Conservation (phyloP, 169 alveolate genomes). For the Plasmodium relictum region DNA sequence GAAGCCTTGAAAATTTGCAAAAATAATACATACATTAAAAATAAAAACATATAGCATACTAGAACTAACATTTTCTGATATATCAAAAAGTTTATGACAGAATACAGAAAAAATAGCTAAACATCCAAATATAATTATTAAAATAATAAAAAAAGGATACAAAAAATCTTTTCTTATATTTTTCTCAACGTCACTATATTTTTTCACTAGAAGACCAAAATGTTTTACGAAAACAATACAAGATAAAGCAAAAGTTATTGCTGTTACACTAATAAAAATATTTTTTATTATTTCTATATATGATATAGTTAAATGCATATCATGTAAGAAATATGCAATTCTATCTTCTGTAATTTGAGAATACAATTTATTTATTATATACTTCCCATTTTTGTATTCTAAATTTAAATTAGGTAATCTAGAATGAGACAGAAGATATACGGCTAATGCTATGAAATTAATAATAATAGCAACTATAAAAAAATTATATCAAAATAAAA, state of each 20-base stretch:
- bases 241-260: conserved; percentile 31
- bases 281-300: conserved; percentile 25
- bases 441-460: conserved; percentile 20
- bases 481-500: not conserved
- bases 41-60: conserved; percentile 40
- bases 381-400: conserved; percentile 27
- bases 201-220: conserved; percentile 55
- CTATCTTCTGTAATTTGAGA: not conserved
- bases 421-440: conserved; percentile 16
- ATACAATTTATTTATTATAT: not conserved
- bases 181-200: conserved; percentile 64
- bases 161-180: conserved; percentile 60
- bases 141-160: conserved; percentile 40
- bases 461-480: conserved; percentile 12
- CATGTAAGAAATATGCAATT: conserved; percentile 19
- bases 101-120: conserved; percentile 45
- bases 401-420: conserved; percentile 15
- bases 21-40: conserved; percentile 63
- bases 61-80: conserved; percentile 40
- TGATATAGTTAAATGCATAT: conserved; percentile 7
- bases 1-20: conserved; percentile 72
- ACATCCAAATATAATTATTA: conserved; percentile 51
- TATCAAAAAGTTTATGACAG: conserved; percentile 30
- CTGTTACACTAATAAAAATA: conserved; percentile 17
- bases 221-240: conserved; percentile 26